phyloP scores from a whole-genome alignment of 2,329 filamentous ascomycete species.

The Nigrospora osmanthi region DNA sequence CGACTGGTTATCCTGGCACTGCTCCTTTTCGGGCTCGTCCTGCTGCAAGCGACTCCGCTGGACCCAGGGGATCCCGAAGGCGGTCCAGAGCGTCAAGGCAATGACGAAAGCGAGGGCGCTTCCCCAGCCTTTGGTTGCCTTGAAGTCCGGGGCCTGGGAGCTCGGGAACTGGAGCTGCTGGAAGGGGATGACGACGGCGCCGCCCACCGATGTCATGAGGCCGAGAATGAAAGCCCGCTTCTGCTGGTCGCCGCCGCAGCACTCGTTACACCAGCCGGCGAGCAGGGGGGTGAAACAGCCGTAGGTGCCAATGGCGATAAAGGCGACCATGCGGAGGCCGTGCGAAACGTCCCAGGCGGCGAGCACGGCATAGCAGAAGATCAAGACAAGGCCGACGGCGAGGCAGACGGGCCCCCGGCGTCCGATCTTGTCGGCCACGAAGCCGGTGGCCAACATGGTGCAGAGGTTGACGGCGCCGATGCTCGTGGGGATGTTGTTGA shows the following conservation, averaged over 20 bases:
- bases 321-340: constrained; percentile 27
- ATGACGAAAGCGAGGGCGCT: constrained; percentile 8
- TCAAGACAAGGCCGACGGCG: constrained; percentile 24
- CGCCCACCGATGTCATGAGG: constrained; percentile 27
- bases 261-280: constrained; percentile 30
- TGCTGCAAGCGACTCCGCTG: constrained; percentile 1
- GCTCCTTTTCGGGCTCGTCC: no score
- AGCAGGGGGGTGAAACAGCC: constrained; percentile 33
- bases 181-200: constrained; percentile 28
- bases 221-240: constrained; percentile 31
- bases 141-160: constrained; percentile 24
- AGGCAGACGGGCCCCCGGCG: constrained; percentile 26
- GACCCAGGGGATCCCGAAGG: constrained; percentile 4
- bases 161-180: constrained; percentile 29
- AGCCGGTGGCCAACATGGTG: constrained; percentile 24
- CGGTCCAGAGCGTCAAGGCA: constrained; percentile 7
- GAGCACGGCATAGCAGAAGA: constrained; percentile 26
- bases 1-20: no score
- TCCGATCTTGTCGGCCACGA: constrained; percentile 22
- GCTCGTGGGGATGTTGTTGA: constrained; percentile 37
- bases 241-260: constrained; percentile 32
- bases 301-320: constrained; percentile 29
- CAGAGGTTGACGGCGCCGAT: constrained; percentile 34
- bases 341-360: constrained; percentile 29
- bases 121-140: constrained; percentile 25